Evolutionary conservation across 768 basidiomycete species (phyloP), one percentile per base, ranked within the genome.

Genomic region (Leucosporidium yakuticum): DNA sequence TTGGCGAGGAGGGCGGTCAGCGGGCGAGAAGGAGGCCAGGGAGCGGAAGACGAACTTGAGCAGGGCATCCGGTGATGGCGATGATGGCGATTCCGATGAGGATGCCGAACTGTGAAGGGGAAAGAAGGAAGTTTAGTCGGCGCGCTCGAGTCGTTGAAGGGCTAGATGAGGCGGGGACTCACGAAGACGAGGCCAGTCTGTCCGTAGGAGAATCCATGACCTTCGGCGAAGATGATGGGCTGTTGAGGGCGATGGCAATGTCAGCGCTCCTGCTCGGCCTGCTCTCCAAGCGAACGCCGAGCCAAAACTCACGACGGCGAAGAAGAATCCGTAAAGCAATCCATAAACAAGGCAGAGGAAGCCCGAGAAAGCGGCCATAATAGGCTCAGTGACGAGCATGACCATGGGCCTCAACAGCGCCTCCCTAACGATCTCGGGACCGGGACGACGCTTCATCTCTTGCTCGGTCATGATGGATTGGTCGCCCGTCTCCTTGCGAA

Each of bases 401-500:
- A 49, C 56, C 63, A 49, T 21, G 75, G 78, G 77, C 55, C 76
- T 58, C 57, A 71, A 61, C n/a, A 77, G 61, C 20, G 75, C 73
- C 27, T 70, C 69, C 56, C 69, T 75, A 50, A 78, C 47, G 2
- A 71, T 66, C 25, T 74, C 63, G 6, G 63, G 60, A 21, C 76
- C 53, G 2, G 78, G 71, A 8, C 69, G 64, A 2, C 64, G 55
- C 47, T 72, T 60, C 32, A 55, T 58, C 25, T 77, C 72, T 31
- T 73, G 69, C 47, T 69, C 73, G 14, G 77, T 74, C 62, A 70
- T 56, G 73, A 76, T 74, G 27, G 34, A 74, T 53, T 31, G 65
- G 74, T 44, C 75, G 69, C 20, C 75, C 63, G 58, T 75, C 65
- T 80, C 81, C 75, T 81, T 83, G 32, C 85, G 81, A 0, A 86